Evolutionary conservation across 768 basidiomycete genomes (phyloP), one percentile per base, ranked within the genome.

Genomic region (Russula foetens): DNA sequence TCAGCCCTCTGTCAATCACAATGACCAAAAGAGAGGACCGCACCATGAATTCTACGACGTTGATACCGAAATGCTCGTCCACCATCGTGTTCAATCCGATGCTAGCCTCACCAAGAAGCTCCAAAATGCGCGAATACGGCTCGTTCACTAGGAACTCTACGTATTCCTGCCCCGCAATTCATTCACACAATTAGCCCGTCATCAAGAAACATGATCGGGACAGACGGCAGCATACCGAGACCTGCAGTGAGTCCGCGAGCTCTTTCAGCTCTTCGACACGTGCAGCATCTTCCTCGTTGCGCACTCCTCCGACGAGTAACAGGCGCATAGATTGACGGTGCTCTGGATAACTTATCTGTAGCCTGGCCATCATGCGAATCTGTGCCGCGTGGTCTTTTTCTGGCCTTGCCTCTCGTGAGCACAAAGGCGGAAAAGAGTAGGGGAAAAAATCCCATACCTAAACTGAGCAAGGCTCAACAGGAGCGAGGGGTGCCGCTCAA

Each of bases 11-110:
- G 29, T 23, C 12, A 50, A 26, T 7, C 19, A 44, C 17, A 49
- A 8, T 17, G n/a, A 26, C n/a, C n/a, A 28, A 54, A 47, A 26
- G 63, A 62, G 48, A 11, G 58, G 23, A 21, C n/a, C 81, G 64
- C 51, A 90, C 95, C 95, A 98, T 96, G 67, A 90, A 96, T 71
- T 99, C 96, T 8, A 99, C 96, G 39, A 99, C 80, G 67, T 94
- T 97, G 71, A 99, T 98, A 2, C 97, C 96, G 63, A 98, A 99
- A 71, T 99, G 96, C 72, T 99, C 96, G 69, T 98, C 94, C 0
- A 93, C 81, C 96, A 99, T 99, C 15, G 96, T 97, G 69, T 91
- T 95, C 26, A 98, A 70, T 0, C 96, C 95, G 17, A 98, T 79
- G 63, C 86, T 89, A 1, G 93, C 84, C 47, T 74, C 75, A 7